Evolutionary conservation across 2,329 filamentous ascomycete species (phyloP).

Genomic region (Emericellopsis atlantica): DNA sequence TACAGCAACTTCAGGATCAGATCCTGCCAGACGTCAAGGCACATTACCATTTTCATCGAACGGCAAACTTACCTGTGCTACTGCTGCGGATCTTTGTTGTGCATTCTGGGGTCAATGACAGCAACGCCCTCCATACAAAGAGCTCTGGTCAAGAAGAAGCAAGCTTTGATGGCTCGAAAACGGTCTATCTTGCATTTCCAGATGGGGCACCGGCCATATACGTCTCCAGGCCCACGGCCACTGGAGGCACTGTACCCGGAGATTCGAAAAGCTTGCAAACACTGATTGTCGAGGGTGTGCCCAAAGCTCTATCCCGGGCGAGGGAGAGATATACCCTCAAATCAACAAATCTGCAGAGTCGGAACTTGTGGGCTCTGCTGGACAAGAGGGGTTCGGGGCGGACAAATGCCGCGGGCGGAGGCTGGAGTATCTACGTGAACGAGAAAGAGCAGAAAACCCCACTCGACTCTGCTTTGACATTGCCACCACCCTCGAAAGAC

Average conservation of each 20-base stretch:
- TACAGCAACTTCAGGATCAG: constrained; percentile 62
- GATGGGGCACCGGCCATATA: constrained; percentile 69
- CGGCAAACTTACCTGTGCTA: constrained; percentile 53
- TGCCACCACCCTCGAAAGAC: constrained; percentile 26
- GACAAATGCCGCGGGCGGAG: constrained; percentile 60
- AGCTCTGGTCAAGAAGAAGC: constrained; percentile 19
- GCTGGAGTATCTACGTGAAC: constrained; percentile 68
- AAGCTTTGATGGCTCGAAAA: constrained; percentile 52
- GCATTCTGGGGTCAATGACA: constrained; percentile 67
- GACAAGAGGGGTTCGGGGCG: constrained; percentile 57
- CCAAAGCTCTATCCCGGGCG: constrained; percentile 68
- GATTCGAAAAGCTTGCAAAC: constrained; percentile 55
- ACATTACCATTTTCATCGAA: constrained; percentile 70
- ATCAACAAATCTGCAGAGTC: constrained; percentile 55
- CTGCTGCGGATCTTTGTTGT: constrained; percentile 69
- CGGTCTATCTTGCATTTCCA: constrained; percentile 72
- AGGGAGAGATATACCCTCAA: constrained; percentile 59
- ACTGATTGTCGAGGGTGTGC: constrained; percentile 66
- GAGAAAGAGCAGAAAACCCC: constrained; percentile 42
- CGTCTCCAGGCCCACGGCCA: constrained; percentile 38
- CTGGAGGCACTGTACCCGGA: constrained; percentile 24
- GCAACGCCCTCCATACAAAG: constrained; percentile 27
- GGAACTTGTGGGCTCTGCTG: constrained; percentile 58
- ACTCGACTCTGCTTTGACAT: constrained; percentile 36
- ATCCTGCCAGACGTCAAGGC: constrained; percentile 70